phyloP scores from a whole-genome alignment of 441 rosid genomes.

The Populus trichocarpa region DNA sequence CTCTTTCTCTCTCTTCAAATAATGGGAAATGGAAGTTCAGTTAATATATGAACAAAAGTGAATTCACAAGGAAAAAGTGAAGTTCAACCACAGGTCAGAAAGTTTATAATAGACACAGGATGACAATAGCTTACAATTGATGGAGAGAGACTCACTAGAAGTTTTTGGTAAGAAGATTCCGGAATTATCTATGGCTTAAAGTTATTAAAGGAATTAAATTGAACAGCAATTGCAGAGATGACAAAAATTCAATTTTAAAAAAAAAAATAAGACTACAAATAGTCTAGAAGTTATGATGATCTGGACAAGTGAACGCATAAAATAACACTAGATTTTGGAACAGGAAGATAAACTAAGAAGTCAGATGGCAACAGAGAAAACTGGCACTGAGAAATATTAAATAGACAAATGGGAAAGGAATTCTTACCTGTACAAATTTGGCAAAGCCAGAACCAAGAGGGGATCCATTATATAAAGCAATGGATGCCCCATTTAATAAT shows the following conservation, averaged over 20 bases:
- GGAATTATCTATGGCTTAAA: background rate
- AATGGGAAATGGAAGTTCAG: background rate
- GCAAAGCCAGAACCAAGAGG: constrained; percentile 84
- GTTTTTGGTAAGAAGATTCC: background rate
- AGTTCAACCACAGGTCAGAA: background rate
- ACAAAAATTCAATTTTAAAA: background rate
- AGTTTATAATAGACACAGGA: background rate
- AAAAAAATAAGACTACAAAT: background rate
- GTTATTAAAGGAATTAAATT: background rate
- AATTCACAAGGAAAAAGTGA: background rate
- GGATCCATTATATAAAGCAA: constrained; percentile 89
- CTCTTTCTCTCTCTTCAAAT: background rate
- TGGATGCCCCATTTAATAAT: constrained; percentile 78
- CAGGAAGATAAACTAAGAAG: background rate
- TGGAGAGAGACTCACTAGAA: background rate
- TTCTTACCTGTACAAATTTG: constrained; percentile 80
- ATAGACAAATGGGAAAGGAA: constrained; percentile 3
- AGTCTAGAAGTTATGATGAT: background rate
- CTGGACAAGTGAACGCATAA: background rate
- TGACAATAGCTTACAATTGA: background rate
- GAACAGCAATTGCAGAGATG: background rate
- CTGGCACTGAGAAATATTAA: background rate
- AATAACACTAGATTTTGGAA: background rate
- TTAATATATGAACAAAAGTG: background rate
- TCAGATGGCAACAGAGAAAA: background rate